Percentiles rank a stretch among this genome's conserved stretches.
Evolutionary conservation across 2,329 filamentous ascomycete genomes (phyloP).

Genomic region (Fusarium subtropicale): DNA sequence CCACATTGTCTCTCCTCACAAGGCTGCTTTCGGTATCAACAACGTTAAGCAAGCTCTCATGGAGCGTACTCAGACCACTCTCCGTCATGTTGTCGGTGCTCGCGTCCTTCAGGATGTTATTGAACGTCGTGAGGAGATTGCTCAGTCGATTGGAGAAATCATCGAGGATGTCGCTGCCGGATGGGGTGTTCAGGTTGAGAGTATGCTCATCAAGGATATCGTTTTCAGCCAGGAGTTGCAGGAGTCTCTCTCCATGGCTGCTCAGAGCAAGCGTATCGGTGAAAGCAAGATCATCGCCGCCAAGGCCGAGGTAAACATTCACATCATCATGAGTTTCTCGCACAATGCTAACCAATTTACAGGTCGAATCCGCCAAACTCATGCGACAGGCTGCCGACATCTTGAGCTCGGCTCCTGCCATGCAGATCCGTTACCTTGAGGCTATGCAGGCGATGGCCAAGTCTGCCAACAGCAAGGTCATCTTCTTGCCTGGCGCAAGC

Average conservation of each 20-base stretch:
- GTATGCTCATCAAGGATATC: slow-evolving; percentile 99
- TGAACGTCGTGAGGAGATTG: slow-evolving; percentile 96
- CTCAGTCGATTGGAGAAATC: slow-evolving; percentile 93
- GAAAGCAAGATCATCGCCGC: slow-evolving; percentile 99
- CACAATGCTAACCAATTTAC: neutral
- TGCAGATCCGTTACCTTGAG: slow-evolving; percentile 98
- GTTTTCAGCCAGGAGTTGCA: slow-evolving; percentile 96
- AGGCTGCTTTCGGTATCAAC: slow-evolving; percentile 94
- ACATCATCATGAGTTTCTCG: neutral
- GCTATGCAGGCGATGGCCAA: slow-evolving; percentile 99
- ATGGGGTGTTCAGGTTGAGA: slow-evolving; percentile 97
- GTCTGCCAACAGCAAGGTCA: slow-evolving; percentile 87
- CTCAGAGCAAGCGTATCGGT: slow-evolving; percentile 97
- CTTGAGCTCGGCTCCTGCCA: slow-evolving; percentile 88
- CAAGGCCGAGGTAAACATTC: slow-evolving; percentile 75
- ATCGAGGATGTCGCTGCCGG: slow-evolving; percentile 94
- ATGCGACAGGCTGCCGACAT: slow-evolving; percentile 96
- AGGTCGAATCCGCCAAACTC: slow-evolving; percentile 92
- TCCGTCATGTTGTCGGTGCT: slow-evolving; percentile 95
- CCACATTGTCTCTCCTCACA: slow-evolving; percentile 94
- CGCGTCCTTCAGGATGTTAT: slow-evolving; percentile 98
- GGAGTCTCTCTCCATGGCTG: slow-evolving; percentile 96
- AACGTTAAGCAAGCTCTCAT: slow-evolving; percentile 96
- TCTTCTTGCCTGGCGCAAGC: slow-evolving; percentile 75
- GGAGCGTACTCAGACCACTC: slow-evolving; percentile 96